These are phyloP conservation scores for Glomus cerebriforme DNA, from an alignment of 192 early-diverging fungal species.

Conservation along the genomic window DNA sequence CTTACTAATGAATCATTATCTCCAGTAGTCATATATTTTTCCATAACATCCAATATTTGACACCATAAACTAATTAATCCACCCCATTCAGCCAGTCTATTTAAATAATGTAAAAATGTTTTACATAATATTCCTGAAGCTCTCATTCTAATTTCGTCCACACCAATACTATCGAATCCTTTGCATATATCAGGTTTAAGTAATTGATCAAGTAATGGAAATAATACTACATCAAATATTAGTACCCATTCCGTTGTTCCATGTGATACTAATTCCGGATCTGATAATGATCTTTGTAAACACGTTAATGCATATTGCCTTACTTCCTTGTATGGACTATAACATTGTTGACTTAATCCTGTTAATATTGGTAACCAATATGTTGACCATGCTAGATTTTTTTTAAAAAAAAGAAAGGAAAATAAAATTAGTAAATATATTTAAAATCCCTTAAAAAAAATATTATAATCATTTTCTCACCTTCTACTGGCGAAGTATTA, in stretches of 20 bases:
- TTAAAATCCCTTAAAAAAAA: constrained; percentile 35
- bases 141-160: constrained; percentile 77
- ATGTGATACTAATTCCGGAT: constrained; percentile 55
- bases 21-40: constrained; percentile 61
- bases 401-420: constrained; percentile 23
- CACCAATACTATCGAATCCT: constrained; percentile 57
- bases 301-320: constrained; percentile 80
- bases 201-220: constrained; percentile 85
- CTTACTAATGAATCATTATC: constrained; percentile 62
- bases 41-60: constrained; percentile 66
- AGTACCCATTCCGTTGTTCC: constrained; percentile 55
- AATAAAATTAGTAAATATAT: constrained; percentile 20
- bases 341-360: constrained; percentile 73
- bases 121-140: constrained; percentile 71
- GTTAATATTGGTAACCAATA: constrained; percentile 82
- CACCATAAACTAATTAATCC: constrained; percentile 66
- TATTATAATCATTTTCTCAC: constrained; percentile 30
- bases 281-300: constrained; percentile 76
- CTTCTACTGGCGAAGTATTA: constrained; percentile 46
- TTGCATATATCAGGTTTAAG: constrained; percentile 73
- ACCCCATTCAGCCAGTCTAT: constrained; percentile 52
- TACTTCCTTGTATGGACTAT: constrained; percentile 74
- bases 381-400: constrained; percentile 61
- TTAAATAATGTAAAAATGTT: constrained; percentile 75
- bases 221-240: constrained; percentile 83